Evolutionary conservation across 2,329 filamentous ascomycete species (phyloP).

Genomic region (Orbilia quercus): DNA sequence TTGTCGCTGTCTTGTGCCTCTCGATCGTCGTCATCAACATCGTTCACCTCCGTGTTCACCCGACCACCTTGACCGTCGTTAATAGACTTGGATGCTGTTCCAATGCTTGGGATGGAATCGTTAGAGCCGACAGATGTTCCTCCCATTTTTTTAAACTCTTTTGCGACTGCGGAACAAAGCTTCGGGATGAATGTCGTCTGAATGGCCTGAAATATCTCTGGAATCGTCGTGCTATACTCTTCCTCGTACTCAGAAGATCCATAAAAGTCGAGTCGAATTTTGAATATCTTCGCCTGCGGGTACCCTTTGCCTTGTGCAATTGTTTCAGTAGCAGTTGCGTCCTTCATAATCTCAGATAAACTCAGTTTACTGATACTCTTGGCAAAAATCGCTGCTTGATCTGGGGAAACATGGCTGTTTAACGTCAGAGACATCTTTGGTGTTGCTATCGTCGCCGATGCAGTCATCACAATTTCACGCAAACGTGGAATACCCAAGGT

Average conservation of each 20-base stretch:
- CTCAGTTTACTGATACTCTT: conserved; percentile 91
- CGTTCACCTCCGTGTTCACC: conserved; percentile 43
- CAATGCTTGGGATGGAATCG: conserved; percentile 81
- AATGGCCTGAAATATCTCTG: conserved; percentile 82
- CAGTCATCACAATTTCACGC: conserved; percentile 98
- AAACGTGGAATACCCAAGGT: conserved; percentile 97
- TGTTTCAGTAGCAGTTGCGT: conserved; percentile 81
- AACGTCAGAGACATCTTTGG: conserved; percentile 88
- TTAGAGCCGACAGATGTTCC: conserved; percentile 70
- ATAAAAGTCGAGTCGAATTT: conserved; percentile 85
- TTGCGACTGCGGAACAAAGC: conserved; percentile 76
- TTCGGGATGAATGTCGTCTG: conserved; percentile 80
- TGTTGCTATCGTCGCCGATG: conserved; percentile 86
- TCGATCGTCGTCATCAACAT: conserved; percentile 16
- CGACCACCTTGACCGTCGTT: conserved; percentile 67
- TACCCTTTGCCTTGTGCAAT: conserved; percentile 77
- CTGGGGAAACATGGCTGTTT: conserved; percentile 75
- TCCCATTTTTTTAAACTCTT: conserved; percentile 82
- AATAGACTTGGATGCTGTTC: conserved; percentile 68
- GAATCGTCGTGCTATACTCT: conserved; percentile 83
- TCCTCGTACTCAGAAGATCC: conserved; percentile 82
- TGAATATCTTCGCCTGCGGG: conserved; percentile 82
- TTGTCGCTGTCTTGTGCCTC: conserved; percentile 73
- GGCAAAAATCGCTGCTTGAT: conserved; percentile 80
- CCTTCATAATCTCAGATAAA: conserved; percentile 84